phyloP scores from a whole-genome alignment of 306 rosid species.

The Cicer yamashitae region DNA sequence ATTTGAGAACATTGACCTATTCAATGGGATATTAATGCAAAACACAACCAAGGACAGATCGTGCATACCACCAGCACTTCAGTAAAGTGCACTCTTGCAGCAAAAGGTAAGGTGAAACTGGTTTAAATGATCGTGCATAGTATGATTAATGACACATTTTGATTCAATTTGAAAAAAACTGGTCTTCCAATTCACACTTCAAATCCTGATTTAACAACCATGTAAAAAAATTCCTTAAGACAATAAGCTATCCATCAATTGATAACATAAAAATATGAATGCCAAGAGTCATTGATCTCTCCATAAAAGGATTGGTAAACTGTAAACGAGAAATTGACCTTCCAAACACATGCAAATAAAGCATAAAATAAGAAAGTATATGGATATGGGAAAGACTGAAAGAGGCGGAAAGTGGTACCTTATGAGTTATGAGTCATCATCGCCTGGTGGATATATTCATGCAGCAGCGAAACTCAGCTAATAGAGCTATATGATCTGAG shows the following conservation, averaged over 20 bases:
- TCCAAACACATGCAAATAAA: not conserved
- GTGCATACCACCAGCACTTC: conserved; percentile 13
- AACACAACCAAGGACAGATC: not conserved
- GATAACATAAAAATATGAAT: not conserved
- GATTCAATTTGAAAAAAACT: not conserved
- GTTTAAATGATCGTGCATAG: not conserved
- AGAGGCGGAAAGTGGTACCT: conserved; percentile 45
- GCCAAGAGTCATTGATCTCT: not conserved
- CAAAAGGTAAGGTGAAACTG: conserved; percentile 7
- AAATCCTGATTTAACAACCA: not conserved
- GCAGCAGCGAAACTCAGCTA: conserved; percentile 97
- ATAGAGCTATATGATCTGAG: conserved; percentile 95
- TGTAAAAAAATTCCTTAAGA: not conserved
- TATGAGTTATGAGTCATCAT: conserved; percentile 65
- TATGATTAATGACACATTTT: not conserved
- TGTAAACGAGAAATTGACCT: conserved; percentile 3
- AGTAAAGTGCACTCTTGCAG: conserved; percentile 4
- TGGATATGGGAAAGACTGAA: not conserved
- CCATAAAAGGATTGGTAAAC: conserved; percentile 5
- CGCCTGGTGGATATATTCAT: conserved; percentile 85
- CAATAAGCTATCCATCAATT: not conserved
- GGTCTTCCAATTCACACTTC: not conserved
- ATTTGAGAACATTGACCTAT: not conserved
- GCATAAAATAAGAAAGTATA: not conserved
- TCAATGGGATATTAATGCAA: conserved; percentile 13